These are phyloP conservation scores for Wallemia mellicola DNA, from an alignment of 1,284 basidiomycete genomes.

Conservation along the genomic window DNA sequence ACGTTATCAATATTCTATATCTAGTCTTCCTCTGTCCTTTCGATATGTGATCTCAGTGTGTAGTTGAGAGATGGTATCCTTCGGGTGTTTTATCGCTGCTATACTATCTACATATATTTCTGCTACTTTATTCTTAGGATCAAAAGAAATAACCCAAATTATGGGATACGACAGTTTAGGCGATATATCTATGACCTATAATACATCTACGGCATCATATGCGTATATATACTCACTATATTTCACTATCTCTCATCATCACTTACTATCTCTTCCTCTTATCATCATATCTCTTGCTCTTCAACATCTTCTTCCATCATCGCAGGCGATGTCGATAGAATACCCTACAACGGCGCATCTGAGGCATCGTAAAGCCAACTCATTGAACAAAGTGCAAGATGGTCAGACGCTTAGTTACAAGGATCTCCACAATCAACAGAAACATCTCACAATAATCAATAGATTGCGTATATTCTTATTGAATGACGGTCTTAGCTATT, in stretches of 20 bases:
- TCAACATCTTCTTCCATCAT: neutral
- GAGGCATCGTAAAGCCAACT: neutral
- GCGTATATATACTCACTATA: no score
- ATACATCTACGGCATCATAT: no score
- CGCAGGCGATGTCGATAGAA: neutral
- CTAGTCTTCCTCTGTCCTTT: no score
- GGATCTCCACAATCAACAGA: neutral
- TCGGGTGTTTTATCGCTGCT: no score
- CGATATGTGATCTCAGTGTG: no score
- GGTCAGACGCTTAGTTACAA: neutral
- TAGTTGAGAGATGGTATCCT: no score
- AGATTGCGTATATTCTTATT: neutral
- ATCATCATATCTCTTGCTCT: neutral
- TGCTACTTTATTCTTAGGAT: no score
- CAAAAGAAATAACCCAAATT: no score
- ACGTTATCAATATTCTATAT: no score
- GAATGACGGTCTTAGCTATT: neutral
- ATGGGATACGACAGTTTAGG: no score
- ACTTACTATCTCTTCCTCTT: neutral
- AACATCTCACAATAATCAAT: neutral
- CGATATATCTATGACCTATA: no score
- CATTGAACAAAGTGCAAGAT: neutral
- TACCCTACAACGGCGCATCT: neutral
- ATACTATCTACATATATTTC: no score
- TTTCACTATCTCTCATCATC: neutral